Base-by-base conservation (phyloP, 1,139 yeast genomes). In the Nematodospora anomalae region DNA sequence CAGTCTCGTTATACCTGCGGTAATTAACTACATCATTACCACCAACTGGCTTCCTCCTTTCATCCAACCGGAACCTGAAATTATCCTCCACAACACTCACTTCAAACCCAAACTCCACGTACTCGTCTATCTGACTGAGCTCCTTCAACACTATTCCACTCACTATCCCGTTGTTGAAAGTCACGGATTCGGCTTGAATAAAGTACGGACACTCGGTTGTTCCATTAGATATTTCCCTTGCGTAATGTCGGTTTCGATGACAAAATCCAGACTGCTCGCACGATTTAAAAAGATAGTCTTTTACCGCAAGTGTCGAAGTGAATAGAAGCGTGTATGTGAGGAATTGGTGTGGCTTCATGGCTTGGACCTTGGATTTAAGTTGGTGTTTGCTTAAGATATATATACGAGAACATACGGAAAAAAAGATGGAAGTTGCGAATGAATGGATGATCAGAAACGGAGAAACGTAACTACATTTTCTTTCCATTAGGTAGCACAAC, bases 201-300 rank as follows among this genome's bases (percentile, higher is more conserved):
- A 67, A 48, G 55, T 89, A 90, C 13, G 78, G 75, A 1, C 80
- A 62, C 16, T 50, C 52, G 2, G 38, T 36, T 1, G 37, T 36
- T 4, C 51, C 57, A 2, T 54, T 45, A 4, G 53, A 49, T 1
- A 55, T 44, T 34, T 70, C 60, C 11, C 57, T 52, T 2, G 94
- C 92, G 57, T 75, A 89, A 43, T 78, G 79, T 36, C 94, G 65
- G 52, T 92, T 88, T 54, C 98, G 71, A 35, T 74, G 65, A 57
- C 98, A 92, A 56, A 92, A 90, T 6, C 97, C 95, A 14, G 90
- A 76, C 50, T 85, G 82, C 8, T 70, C 79, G 62, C 98, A 92
- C 11, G 74, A 78, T 58, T 87, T 86, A 67, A 90, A 86, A 40
- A 89, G 61, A 50, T 81, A 79, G 9, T 75, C 76, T 56, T 87